Conservation (phyloP, 2,329 filamentous ascomycete genomes). For the Monosporascus sp. region DNA sequence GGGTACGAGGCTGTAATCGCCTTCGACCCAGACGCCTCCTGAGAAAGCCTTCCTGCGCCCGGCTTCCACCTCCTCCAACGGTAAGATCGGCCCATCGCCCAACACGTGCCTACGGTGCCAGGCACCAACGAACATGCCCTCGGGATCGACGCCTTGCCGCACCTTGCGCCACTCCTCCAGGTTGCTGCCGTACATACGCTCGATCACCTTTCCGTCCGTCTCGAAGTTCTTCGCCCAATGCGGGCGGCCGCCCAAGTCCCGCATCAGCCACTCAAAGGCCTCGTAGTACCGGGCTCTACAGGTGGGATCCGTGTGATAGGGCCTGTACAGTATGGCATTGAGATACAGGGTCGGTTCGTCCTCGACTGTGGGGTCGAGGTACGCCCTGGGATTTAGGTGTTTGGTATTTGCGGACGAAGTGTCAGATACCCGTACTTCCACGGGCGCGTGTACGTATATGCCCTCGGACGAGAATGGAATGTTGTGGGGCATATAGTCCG, state of each 20-base stretch:
- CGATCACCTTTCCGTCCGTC: slow-evolving; percentile 55
- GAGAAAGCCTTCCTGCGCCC: slow-evolving; percentile 8
- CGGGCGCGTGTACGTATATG: slow-evolving; percentile 80
- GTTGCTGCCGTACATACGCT: slow-evolving; percentile 62
- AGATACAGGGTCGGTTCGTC: slow-evolving; percentile 77
- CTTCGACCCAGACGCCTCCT: slow-evolving; percentile 16
- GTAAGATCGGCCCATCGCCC: slow-evolving; percentile 23
- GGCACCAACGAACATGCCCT: slow-evolving; percentile 83
- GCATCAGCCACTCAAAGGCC: slow-evolving; percentile 88
- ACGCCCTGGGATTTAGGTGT: slow-evolving; percentile 30
- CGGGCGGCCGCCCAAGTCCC: slow-evolving; percentile 71
- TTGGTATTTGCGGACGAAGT: slow-evolving; percentile 42
- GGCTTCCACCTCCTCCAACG: slow-evolving; percentile 26
- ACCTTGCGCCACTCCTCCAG: slow-evolving; percentile 63
- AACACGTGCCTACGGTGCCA: slow-evolving; percentile 76
- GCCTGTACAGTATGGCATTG: slow-evolving; percentile 84
- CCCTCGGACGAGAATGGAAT: slow-evolving; percentile 80
- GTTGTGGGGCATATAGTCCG: slow-evolving; percentile 55
- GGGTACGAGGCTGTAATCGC: slow-evolving; percentile 1
- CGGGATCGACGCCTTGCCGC: slow-evolving; percentile 65
- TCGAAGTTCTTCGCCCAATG: slow-evolving; percentile 94
- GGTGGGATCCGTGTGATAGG: slow-evolving; percentile 72
- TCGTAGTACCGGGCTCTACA: slow-evolving; percentile 75
- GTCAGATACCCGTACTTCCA: slow-evolving; percentile 84
- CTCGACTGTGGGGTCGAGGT: slow-evolving; percentile 63